Base-by-base conservation (phyloP, 176 grass and related monocot genomes). In the Aegilops longissima region DNA sequence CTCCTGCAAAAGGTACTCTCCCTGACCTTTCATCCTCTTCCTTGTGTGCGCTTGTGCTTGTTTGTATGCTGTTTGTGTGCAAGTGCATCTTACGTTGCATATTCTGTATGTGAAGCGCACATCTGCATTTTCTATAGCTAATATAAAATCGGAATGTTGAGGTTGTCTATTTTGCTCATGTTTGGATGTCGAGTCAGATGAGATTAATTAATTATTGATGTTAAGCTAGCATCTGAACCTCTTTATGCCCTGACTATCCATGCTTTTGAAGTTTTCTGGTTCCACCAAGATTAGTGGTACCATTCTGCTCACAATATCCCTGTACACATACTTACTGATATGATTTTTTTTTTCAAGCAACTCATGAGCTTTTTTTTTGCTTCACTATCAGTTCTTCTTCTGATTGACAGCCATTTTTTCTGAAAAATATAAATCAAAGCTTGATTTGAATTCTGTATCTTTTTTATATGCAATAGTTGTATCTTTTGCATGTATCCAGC, bases 1-100 rank as follows among this genome's bases (percentile, higher is more conserved):
- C 92, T 99, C 38, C 83, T 99, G 29, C 90, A 91, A 44, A 96
- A 99, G 94, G 97, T 96, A 90, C 20, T 14, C 20, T 45, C 3
- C 38, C 65, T 33, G 65, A 12, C 20, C 36, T 17, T 5, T 6
- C 68, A 13, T 8, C 21, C 21, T 25, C 52, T 27, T 33, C 30
- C 63, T 6, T 29, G 23, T 65, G 34, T 27, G 56, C 17, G 23
- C 5, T 17, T 8, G 49, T 77, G 11, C 52, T 35, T 59, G 14
- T 73, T 35, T 20, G 16, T 70, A 6, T 87, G 42, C 33, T 9
- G 18, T 66, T 82, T 82, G n/a, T 76, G 36, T 82, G 44, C 40
- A 58, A 52, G 34, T 82, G 45, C 29, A 56, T 45, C 79, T 81
- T 16, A 18, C 0, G 38, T 59, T 62, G 33, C 4, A 40, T 73